These are phyloP conservation scores for Lachnellula arida DNA, from an alignment of 2,329 filamentous ascomycete species.

Conservation along the genomic window DNA sequence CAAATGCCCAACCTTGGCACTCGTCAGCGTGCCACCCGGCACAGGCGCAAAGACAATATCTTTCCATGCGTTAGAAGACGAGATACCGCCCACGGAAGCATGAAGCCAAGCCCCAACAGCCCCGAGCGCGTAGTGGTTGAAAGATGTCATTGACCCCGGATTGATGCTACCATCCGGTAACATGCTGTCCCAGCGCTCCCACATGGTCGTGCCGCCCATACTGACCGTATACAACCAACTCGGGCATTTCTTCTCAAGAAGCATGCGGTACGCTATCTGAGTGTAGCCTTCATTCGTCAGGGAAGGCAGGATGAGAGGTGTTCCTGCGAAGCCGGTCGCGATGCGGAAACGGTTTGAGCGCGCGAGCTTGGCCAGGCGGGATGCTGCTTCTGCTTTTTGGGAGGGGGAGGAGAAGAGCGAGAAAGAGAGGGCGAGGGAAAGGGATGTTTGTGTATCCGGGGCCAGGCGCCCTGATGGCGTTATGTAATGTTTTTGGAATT, in stretches of 20 bases:
- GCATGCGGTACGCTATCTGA: slow-evolving; percentile 35
- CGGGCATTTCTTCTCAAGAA: slow-evolving; percentile 34
- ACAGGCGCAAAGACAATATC: slow-evolving; percentile 27
- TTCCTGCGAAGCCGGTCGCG: slow-evolving; percentile 30
- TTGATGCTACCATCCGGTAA: slow-evolving; percentile 24
- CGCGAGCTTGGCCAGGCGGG: slow-evolving; percentile 20
- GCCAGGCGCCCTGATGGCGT: slow-evolving; percentile 20
- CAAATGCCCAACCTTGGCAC: slow-evolving; percentile 27
- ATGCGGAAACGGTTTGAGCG: slow-evolving; percentile 21
- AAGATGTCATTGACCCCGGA: slow-evolving; percentile 24
- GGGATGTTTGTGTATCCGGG: slow-evolving; percentile 28
- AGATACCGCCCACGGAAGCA: slow-evolving; percentile 32
- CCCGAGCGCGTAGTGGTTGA: slow-evolving; percentile 28
- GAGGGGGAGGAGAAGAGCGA: slow-evolving; percentile 12
- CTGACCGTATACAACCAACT: slow-evolving; percentile 27
- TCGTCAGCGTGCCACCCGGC: slow-evolving; percentile 30
- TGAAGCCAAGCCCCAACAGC: slow-evolving; percentile 20
- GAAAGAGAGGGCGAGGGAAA: slow-evolving; percentile 26
- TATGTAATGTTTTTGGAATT: slow-evolving; percentile 30
- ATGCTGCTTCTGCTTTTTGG: slow-evolving; percentile 9
- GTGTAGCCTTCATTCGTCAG: slow-evolving; percentile 11
- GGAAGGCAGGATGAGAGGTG: slow-evolving; percentile 21
- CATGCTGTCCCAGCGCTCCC: slow-evolving; percentile 29
- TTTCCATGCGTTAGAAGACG: slow-evolving; percentile 29
- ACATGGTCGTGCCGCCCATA: slow-evolving; percentile 28